A percentile compares a stretch with the other conserved stretches of the same genome.
phyloP scores from a whole-genome alignment of 352 stramenopile species.

The Phytophthora hibernalis region DNA sequence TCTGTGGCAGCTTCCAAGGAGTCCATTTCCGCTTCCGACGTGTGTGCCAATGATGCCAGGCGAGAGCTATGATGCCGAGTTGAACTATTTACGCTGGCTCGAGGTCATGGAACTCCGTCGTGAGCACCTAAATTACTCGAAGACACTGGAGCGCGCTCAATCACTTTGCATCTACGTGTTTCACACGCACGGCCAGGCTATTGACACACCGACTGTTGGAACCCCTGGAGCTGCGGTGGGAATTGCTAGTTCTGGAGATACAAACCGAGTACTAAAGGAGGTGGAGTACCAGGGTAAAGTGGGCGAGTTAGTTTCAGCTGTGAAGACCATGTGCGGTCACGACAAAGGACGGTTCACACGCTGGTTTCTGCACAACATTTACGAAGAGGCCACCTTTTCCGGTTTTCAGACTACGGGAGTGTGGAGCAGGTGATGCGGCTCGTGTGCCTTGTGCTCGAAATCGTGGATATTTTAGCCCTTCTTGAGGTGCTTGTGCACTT shows the following conservation, averaged over 20 bases:
- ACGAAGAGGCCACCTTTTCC: constrained; percentile 81
- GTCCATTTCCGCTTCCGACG: constrained; percentile 70
- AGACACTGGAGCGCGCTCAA: constrained; percentile 84
- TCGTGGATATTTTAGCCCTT: constrained; percentile 80
- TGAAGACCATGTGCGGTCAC: constrained; percentile 89
- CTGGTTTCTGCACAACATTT: constrained; percentile 88
- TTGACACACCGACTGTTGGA: constrained; percentile 44
- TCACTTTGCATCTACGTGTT: constrained; percentile 87
- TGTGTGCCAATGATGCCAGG: constrained; percentile 69
- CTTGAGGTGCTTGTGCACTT: constrained; percentile 89
- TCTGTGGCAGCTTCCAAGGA: constrained; percentile 84
- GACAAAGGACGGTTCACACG: constrained; percentile 85
- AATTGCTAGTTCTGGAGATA: constrained; percentile 42
- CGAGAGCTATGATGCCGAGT: constrained; percentile 69
- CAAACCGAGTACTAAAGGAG: constrained; percentile 68
- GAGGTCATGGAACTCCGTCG: constrained; percentile 82
- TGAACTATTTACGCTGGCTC: constrained; percentile 79
- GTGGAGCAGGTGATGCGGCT: constrained; percentile 86
- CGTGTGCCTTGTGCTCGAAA: constrained; percentile 82
- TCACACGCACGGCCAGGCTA: constrained; percentile 78
- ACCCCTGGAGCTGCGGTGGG: constrained; percentile 31
- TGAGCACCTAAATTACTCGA: constrained; percentile 76
- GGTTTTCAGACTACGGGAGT: constrained; percentile 82
- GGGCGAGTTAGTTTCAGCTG: constrained; percentile 79
- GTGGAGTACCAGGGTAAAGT: constrained; percentile 88